phyloP scores from a whole-genome alignment of 768 basidiomycete species.

The Amanita phalloides region DNA sequence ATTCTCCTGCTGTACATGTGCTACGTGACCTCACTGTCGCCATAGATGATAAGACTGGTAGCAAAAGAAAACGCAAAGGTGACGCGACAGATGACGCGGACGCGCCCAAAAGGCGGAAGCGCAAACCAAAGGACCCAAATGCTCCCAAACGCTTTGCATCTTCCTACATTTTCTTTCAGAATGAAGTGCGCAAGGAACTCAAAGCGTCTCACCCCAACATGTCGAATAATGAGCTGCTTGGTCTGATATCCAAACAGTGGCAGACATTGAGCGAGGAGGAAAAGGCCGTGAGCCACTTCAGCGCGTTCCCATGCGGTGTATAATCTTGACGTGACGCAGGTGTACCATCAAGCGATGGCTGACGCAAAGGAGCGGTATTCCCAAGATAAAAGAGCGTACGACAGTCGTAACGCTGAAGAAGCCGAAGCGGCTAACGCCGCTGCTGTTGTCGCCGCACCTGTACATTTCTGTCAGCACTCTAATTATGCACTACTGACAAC shows the following conservation, averaged over 20 bases:
- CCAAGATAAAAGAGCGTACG: constrained; percentile 54
- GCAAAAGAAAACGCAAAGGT: constrained; percentile 46
- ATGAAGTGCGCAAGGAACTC: constrained; percentile 70
- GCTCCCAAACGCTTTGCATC: constrained; percentile 91
- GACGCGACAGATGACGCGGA: constrained; percentile 27
- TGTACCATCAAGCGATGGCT: constrained; percentile 41
- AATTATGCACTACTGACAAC: constrained; percentile 3
- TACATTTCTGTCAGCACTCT: constrained; percentile 13
- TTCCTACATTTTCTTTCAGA: constrained; percentile 92
- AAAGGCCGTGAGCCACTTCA: constrained; percentile 54
- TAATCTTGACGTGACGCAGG: constrained; percentile 22
- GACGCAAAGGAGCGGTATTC: constrained; percentile 57
- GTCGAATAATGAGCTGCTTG: constrained; percentile 62
- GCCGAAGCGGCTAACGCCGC: constrained; percentile 35
- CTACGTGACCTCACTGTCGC: constrained; percentile 11
- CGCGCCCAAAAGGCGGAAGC: constrained; percentile 42
- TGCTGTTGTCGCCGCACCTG: constrained; percentile 25
- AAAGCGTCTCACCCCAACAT: constrained; percentile 54
- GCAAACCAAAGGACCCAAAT: constrained; percentile 78
- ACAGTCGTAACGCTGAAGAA: constrained; percentile 39
- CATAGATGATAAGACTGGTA: constrained; percentile 6
- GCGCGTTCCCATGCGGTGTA: constrained; percentile 3
- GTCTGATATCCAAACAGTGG: constrained; percentile 70
- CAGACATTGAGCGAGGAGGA: constrained; percentile 49
- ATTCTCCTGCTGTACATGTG: constrained; percentile 12